Conservation (phyloP, 768 basidiomycete species). For the Boletellus sp. region DNA sequence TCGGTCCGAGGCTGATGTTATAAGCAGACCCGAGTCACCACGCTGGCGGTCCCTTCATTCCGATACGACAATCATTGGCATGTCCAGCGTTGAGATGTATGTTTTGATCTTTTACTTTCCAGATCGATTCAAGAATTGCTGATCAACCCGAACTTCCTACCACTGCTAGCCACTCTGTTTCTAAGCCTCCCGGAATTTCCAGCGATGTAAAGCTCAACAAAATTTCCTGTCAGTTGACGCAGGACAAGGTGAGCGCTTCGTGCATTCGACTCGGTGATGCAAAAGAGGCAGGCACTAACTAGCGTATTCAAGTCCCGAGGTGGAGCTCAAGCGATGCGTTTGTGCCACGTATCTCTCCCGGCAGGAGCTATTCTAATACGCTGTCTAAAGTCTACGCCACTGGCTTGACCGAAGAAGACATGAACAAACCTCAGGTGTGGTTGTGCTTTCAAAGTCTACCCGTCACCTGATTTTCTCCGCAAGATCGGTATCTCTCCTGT, state of each 20-base stretch:
- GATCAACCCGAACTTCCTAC: not conserved
- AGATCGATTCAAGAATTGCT: not conserved
- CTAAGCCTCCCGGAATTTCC: conserved; percentile 20
- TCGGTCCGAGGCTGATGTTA: not conserved
- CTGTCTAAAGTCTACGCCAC: conserved; percentile 59
- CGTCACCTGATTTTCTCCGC: conserved; percentile 10
- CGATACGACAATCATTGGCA: conserved; percentile 22
- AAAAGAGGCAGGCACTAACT: conserved; percentile 1
- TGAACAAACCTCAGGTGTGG: conserved; percentile 77
- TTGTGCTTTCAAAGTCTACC: not conserved
- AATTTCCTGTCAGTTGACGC: conserved; percentile 68
- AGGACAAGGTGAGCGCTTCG: conserved; percentile 60
- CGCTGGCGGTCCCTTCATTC: not conserved
- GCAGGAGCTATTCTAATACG: not conserved
- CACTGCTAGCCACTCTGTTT: conserved; percentile 17
- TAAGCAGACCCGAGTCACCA: conserved; percentile 13
- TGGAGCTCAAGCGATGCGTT: conserved; percentile 84
- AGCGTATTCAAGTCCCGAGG: conserved; percentile 47
- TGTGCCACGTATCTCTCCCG: conserved; percentile 25
- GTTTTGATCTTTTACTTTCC: conserved; percentile 17
- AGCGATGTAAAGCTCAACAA: conserved; percentile 60
- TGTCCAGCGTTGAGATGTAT: conserved; percentile 64
- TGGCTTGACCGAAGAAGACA: conserved; percentile 73
- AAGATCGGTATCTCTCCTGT: conserved; percentile 85
- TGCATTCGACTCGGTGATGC: not conserved